Conservation (phyloP, 441 rosid species). For the Mallotus repandus region DNA sequence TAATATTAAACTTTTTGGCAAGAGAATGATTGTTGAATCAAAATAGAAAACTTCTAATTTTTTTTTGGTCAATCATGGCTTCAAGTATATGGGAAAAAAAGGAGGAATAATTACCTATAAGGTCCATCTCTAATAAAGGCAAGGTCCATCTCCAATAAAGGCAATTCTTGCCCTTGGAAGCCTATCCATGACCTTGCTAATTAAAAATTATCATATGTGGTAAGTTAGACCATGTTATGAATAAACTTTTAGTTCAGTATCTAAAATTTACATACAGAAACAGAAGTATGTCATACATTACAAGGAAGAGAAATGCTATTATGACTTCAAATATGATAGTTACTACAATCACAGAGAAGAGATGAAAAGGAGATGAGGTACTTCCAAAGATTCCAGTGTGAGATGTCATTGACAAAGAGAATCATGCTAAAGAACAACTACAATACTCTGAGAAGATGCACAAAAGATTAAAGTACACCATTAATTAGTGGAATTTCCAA, state of each 20-base stretch:
- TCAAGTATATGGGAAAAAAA: not conserved
- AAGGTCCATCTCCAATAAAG: conserved; percentile 92
- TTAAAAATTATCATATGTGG: conserved; percentile 17
- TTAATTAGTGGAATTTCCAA: too few species aligned
- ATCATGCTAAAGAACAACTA: not conserved
- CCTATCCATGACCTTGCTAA: conserved; percentile 83
- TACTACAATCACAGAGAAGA: too few species aligned
- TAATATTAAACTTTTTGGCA: not conserved
- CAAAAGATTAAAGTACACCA: too few species aligned
- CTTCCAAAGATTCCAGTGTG: too few species aligned
- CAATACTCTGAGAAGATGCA: not conserved
- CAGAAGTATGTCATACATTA: too few species aligned
- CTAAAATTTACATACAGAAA: too few species aligned
- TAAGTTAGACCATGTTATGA: too few species aligned
- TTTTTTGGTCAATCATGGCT: not conserved
- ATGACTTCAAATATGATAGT: too few species aligned
- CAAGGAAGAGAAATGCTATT: too few species aligned
- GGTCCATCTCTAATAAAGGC: too few species aligned
- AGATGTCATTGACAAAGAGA: not conserved
- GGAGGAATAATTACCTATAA: conserved; percentile 51
- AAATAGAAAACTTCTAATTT: not conserved
- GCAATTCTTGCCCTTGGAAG: conserved; percentile 91
- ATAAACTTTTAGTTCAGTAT: too few species aligned
- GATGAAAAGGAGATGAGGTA: too few species aligned
- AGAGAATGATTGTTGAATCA: not conserved